Percentiles rank a stretch among this genome's conserved stretches.
Evolutionary conservation across 2,329 filamentous ascomycete genomes (phyloP).

Genomic region (Lachnellula subtilissima): DNA sequence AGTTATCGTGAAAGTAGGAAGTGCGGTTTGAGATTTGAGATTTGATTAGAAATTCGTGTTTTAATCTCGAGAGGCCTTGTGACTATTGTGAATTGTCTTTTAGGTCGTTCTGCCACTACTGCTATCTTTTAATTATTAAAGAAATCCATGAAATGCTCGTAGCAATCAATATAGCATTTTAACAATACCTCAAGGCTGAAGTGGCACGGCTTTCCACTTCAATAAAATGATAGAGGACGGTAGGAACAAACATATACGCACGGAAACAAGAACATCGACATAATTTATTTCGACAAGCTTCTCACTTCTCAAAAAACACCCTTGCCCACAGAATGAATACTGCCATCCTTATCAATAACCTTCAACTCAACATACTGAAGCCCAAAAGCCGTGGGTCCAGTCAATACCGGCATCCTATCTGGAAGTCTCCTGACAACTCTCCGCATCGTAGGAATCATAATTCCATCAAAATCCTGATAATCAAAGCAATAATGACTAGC

Average conservation of each 20-base stretch:
- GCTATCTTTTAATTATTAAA: no score
- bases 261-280: no score
- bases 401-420: background rate
- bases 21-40: background rate
- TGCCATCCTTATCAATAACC: background rate
- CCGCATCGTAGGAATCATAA: background rate
- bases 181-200: no score
- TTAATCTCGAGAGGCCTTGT: no score
- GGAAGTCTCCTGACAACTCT: background rate
- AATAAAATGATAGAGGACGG: no score
- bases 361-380: background rate
- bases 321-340: background rate
- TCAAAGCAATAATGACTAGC: background rate
- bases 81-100: no score
- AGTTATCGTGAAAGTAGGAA: background rate
- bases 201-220: no score
- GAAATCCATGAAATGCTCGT: no score
- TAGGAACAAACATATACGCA: no score
- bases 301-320: background rate
- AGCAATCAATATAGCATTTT: no score
- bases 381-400: background rate
- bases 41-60: background rate
- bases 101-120: no score
- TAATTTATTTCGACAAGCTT: background rate
- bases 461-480: background rate